Percentiles rank a stretch among this genome's conserved stretches.
Conservation (phyloP, 306 rosid genomes). For the Gleditsia sinensis region DNA sequence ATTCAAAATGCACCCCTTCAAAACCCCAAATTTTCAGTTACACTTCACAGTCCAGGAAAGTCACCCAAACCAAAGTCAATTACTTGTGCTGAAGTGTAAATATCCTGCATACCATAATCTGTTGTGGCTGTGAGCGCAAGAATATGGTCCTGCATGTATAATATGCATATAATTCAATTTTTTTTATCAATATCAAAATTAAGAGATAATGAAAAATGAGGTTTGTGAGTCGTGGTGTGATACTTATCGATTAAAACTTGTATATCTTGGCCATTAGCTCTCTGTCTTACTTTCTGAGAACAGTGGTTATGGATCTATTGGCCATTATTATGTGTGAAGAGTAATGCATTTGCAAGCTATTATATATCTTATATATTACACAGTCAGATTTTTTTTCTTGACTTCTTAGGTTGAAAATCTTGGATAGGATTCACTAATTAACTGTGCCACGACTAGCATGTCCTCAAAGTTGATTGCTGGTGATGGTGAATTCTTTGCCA, state of each 20-base stretch:
- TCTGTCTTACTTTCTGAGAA: background rate
- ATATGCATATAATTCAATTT: too few species aligned
- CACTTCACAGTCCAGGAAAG: too few species aligned
- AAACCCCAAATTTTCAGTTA: too few species aligned
- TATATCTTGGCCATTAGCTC: background rate
- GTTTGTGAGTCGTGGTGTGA: background rate
- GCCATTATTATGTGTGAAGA: background rate
- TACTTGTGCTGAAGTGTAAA: too few species aligned
- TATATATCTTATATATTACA: background rate
- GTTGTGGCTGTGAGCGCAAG: too few species aligned
- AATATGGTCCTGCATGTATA: too few species aligned
- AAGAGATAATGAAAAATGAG: background rate
- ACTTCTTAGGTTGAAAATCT: constrained; percentile 79
- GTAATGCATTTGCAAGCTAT: constrained; percentile 9
- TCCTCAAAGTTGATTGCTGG: constrained; percentile 92
- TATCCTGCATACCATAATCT: too few species aligned
- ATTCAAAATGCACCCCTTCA: too few species aligned
- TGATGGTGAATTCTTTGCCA: constrained; percentile 86
- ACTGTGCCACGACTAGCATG: constrained; percentile 98
- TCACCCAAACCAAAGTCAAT: too few species aligned
- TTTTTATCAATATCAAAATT: background rate
- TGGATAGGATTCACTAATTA: constrained; percentile 76
- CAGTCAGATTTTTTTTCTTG: constrained; percentile 17
- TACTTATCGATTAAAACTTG: background rate
- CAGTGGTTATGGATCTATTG: background rate